These are phyloP conservation scores for Cydonia oblonga DNA, from an alignment of 331 rosid species.

Conservation along the genomic window DNA sequence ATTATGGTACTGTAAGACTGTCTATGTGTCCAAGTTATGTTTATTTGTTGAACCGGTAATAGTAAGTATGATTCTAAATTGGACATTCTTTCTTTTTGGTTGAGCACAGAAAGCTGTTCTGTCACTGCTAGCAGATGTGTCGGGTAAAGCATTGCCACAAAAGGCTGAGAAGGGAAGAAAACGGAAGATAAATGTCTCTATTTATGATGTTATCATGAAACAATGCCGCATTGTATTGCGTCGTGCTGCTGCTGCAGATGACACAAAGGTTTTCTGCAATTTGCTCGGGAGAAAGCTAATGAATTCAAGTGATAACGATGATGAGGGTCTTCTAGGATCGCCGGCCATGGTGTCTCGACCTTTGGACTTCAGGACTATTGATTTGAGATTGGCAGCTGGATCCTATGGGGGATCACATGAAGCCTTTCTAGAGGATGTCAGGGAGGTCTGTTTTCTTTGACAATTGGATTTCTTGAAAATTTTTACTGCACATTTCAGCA, in stretches of 20 bases:
- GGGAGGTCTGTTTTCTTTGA: conserved; percentile 52
- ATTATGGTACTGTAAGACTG: background rate
- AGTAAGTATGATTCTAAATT: conserved; percentile 19
- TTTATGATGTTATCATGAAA: conserved; percentile 75
- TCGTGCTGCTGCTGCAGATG: conserved; percentile 84
- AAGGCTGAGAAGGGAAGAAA: conserved; percentile 52
- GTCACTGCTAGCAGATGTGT: conserved; percentile 57
- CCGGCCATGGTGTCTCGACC: conserved; percentile 96
- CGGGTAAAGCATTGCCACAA: conserved; percentile 36
- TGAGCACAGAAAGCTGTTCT: conserved; percentile 91
- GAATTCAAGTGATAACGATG: conserved; percentile 83
- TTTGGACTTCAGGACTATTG: conserved; percentile 91
- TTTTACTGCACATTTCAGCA: background rate
- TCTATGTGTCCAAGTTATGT: background rate
- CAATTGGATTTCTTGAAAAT: conserved; percentile 4
- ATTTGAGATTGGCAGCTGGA: conserved; percentile 83
- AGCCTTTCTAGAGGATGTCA: conserved; percentile 89
- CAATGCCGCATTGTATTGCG: conserved; percentile 88
- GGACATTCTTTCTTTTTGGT: conserved; percentile 22
- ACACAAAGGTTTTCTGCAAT: conserved; percentile 81
- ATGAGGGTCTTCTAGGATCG: conserved; percentile 93
- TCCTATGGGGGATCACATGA: conserved; percentile 81
- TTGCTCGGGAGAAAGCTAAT: conserved; percentile 81
- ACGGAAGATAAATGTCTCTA: conserved; percentile 45
- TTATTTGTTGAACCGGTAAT: conserved; percentile 1